A percentile compares a stretch with the other conserved stretches of the same genome.
Conservation (phyloP, 2,329 filamentous ascomycete species). For the Epichloe coenophiala region DNA sequence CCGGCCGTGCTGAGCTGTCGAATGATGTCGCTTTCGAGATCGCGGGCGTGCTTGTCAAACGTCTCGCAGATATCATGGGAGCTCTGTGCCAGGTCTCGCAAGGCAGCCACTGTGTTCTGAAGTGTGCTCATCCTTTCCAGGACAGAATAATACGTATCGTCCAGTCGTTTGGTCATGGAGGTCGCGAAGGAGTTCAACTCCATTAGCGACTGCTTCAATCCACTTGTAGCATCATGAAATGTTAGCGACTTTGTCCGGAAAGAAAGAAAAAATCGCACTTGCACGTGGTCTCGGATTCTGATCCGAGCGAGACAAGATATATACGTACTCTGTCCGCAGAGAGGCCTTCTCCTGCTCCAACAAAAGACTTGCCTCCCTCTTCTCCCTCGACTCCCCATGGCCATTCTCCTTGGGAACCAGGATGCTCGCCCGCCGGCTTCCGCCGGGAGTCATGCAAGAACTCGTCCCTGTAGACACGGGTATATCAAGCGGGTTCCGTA, state of each 20-base stretch:
- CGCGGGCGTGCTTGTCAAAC: slow-evolving; percentile 46
- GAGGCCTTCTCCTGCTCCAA: slow-evolving; percentile 23
- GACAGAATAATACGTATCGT: slow-evolving; percentile 62
- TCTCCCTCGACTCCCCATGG: slow-evolving; percentile 22
- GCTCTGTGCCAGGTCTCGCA: slow-evolving; percentile 53
- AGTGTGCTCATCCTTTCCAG: slow-evolving; percentile 54
- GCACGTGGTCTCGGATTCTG: not conserved
- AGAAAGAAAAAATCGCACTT: too few species aligned
- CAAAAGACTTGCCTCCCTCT: slow-evolving; percentile 26
- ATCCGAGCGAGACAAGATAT: not conserved
- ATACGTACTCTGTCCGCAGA: slow-evolving; percentile 19
- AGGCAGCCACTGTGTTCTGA: slow-evolving; percentile 47
- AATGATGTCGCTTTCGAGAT: slow-evolving; percentile 45
- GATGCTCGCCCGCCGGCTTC: slow-evolving; percentile 30
- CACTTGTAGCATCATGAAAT: slow-evolving; percentile 21
- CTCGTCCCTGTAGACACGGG: slow-evolving; percentile 31
- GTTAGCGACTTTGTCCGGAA: not conserved
- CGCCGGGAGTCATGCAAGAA: slow-evolving; percentile 28
- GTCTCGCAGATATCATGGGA: slow-evolving; percentile 42
- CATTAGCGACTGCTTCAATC: slow-evolving; percentile 35
- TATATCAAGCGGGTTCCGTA: slow-evolving; percentile 30
- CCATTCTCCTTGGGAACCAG: slow-evolving; percentile 20
- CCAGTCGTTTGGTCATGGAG: slow-evolving; percentile 49
- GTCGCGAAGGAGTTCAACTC: slow-evolving; percentile 48
- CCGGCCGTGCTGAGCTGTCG: slow-evolving; percentile 47